These are phyloP conservation scores for Pythium plurisporium DNA, from an alignment of 352 stramenopile genomes.

Conservation along the genomic window DNA sequence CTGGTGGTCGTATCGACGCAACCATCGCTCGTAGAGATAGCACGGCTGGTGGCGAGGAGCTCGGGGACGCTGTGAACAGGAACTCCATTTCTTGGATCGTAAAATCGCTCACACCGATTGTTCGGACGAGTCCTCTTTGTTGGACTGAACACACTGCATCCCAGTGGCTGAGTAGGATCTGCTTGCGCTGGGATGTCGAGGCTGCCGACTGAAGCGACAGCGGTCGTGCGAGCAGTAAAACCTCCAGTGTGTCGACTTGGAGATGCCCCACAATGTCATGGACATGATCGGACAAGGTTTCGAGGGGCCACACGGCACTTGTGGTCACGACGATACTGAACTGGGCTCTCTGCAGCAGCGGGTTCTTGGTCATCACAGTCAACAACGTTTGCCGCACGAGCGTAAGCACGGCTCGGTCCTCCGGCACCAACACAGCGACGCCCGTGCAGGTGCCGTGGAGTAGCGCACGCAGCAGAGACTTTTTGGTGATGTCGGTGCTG, in stretches of 20 bases:
- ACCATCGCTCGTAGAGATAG: conserved; percentile 15
- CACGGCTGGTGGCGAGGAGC: conserved; percentile 25
- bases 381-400: conserved; percentile 29
- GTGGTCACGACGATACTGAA: conserved; percentile 31
- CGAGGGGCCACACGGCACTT: conserved; percentile 11
- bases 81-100: conserved; percentile 57
- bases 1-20: neutral
- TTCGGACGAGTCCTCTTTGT: conserved; percentile 27
- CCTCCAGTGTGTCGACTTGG: conserved; percentile 33
- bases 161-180: conserved; percentile 42
- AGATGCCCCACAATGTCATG: conserved; percentile 29
- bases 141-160: conserved; percentile 34
- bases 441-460: conserved; percentile 33
- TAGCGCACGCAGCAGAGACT: conserved; percentile 27
- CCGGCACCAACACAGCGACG: conserved; percentile 26
- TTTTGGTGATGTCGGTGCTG: conserved; percentile 16
- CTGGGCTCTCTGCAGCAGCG: conserved; percentile 24
- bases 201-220: neutral
- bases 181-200: conserved; percentile 34
- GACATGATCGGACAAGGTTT: conserved; percentile 22
- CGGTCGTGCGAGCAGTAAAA: conserved; percentile 37
- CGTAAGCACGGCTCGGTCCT: conserved; percentile 28
- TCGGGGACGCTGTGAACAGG: conserved; percentile 30
- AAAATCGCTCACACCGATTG: conserved; percentile 46
- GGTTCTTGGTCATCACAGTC: conserved; percentile 23